Conservation (phyloP, 176 grass and related monocot genomes). For the Thinopyrum elongatum region DNA sequence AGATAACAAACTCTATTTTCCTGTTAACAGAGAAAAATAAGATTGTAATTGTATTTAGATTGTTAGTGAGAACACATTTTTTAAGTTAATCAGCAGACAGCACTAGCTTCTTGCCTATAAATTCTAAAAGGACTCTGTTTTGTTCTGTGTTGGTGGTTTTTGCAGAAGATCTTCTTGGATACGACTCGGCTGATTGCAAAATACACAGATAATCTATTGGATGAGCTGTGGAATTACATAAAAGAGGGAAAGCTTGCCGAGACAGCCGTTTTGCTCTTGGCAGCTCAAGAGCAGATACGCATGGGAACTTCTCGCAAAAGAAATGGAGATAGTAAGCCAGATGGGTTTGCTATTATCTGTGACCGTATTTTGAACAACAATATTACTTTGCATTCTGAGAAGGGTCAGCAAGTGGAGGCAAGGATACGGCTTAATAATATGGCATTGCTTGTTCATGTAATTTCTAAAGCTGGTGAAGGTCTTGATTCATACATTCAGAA, state of each 20-base stretch:
- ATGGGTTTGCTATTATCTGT: neutral
- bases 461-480: constrained; percentile 24
- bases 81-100: too few species aligned
- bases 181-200: too few species aligned
- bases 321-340: neutral
- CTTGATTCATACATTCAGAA: constrained; percentile 24
- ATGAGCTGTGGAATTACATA: neutral
- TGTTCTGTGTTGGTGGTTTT: too few species aligned
- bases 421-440: neutral
- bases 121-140: too few species aligned
- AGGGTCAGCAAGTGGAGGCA: neutral
- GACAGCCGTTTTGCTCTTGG: neutral
- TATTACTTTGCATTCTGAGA: neutral
- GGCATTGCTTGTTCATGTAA: neutral
- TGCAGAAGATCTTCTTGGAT: too few species aligned
- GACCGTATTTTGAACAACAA: neutral
- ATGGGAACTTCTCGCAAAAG: neutral
- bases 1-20: neutral
- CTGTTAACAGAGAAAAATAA: neutral
- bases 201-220: too few species aligned
- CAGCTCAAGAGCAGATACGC: neutral
- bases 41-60: neutral
- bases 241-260: neutral
- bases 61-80: too few species aligned
- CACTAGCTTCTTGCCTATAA: too few species aligned